Conservation (phyloP, 2,329 filamentous ascomycete species). For the Xenosphaeropsis pyriputrescens region DNA sequence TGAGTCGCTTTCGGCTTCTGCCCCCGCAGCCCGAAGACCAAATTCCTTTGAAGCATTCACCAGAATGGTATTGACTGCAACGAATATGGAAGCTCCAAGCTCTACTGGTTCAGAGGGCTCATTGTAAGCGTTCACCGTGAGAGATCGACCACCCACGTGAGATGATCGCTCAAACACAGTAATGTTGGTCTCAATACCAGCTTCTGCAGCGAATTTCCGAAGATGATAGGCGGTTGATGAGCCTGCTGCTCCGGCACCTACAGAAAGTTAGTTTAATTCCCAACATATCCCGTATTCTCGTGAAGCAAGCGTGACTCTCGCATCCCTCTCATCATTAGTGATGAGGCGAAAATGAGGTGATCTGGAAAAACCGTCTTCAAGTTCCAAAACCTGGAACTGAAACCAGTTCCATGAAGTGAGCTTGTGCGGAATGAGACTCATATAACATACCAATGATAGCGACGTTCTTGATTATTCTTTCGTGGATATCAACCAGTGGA, state of each 20-base stretch:
- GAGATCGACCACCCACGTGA: slow-evolving; percentile 73
- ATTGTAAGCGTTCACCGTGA: slow-evolving; percentile 66
- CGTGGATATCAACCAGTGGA: no score
- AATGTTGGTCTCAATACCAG: slow-evolving; percentile 51
- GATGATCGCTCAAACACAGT: slow-evolving; percentile 73
- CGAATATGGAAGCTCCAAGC: slow-evolving; percentile 85
- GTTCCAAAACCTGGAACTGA: slow-evolving; percentile 1
- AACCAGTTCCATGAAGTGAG: no score
- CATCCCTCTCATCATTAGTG: no score
- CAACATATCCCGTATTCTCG: no score
- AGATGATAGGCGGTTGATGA: slow-evolving; percentile 79
- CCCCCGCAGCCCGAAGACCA: slow-evolving; percentile 40
- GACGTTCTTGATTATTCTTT: slow-evolving; percentile 10
- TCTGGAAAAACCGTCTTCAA: background rate
- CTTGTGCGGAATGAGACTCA: no score
- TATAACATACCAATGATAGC: slow-evolving; percentile 17
- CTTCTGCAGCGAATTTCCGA: slow-evolving; percentile 49
- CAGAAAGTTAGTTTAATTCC: background rate
- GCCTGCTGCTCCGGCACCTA: slow-evolving; percentile 81
- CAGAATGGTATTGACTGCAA: slow-evolving; percentile 70
- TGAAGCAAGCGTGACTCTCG: no score
- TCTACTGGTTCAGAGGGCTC: slow-evolving; percentile 59
- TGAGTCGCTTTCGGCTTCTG: slow-evolving; percentile 22
- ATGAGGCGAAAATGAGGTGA: no score
- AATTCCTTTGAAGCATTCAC: slow-evolving; percentile 58